These are phyloP conservation scores for Hypomontagnella submonticulosa DNA, from an alignment of 495 filamentous ascomycete species.

Conservation along the genomic window DNA sequence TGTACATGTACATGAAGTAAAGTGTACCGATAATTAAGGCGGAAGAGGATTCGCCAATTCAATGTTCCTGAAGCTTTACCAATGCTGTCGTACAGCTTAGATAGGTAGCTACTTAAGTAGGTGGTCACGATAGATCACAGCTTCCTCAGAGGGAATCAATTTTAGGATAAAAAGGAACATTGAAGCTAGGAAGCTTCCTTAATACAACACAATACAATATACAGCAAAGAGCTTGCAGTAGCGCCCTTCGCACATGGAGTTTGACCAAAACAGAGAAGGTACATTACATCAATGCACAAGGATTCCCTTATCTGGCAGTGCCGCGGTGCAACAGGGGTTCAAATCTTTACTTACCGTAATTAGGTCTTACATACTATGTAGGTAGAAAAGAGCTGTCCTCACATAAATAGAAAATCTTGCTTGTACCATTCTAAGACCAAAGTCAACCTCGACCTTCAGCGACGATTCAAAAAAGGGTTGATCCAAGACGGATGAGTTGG, in stretches of 20 bases:
- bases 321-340: conserved; percentile 6
- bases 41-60: conserved; percentile 39
- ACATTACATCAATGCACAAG: conserved; percentile 12
- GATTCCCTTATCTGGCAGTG: conserved; percentile 17
- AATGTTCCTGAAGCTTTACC: conserved; percentile 33
- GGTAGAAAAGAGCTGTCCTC: no score
- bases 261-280: not conserved
- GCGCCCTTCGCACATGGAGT: not conserved
- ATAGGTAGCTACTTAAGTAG: conserved; percentile 24
- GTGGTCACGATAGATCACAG: conserved; percentile 10
- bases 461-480: conserved; percentile 8
- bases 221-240: conserved; percentile 29
- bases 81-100: conserved; percentile 18
- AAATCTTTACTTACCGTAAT: no score
- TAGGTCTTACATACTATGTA: no score
- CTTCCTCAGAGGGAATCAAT: conserved; percentile 17
- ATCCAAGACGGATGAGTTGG: conserved; percentile 21
- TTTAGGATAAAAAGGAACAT: conserved; percentile 11
- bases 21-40: conserved; percentile 10
- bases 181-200: conserved; percentile 8
- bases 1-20: conserved; percentile 4
- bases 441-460: not conserved
- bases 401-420: not conserved
- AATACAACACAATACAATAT: conserved; percentile 3
- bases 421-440: not conserved